Base-by-base conservation (phyloP, 805 yeast species). In the Ascoidea tarda region DNA sequence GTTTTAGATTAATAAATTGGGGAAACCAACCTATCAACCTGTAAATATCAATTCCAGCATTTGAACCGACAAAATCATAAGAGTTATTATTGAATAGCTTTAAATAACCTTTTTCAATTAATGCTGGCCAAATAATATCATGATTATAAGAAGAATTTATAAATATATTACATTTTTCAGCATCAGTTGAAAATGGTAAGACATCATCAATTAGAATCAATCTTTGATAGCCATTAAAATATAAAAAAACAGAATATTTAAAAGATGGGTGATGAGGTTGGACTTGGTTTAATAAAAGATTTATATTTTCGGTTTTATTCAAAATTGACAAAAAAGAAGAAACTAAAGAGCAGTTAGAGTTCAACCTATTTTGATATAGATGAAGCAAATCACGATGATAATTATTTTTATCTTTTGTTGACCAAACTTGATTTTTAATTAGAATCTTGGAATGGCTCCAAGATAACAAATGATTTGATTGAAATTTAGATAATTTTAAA, bases 71-170 rank as follows among this genome's bases (percentile, higher is more conserved):
- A 49, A 80, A 76, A n/a, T 69, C 69, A 59, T 83, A 83, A 3
- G 87, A 84, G 32, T 64, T 55, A 2, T 69, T 66, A 1, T 79
- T 78, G 65, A 73, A 64, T 0, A 83, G 62, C 58, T 78, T 77
- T 54, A 88, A 67, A 60, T 78, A 84, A 0, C 95, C 93, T 59
- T 84, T 81, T 63, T 89, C 96, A 1, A 86, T 57, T n/a, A 87
- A 58, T 0, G 87, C 84, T 0, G 90, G 90, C 85, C 88, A 82
- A 5, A 63, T 58, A 2, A 77, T 2, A 47, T 52, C 42, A 45
- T 51, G 5, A 63, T 52, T 51, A 5, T 49, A 32, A 32, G 46
- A 50, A 14, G 58, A 52, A 31, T 49, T 50, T 5, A 56, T 16
- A 32, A 44, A 44, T 8, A 54, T 38, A 5, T 33, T 31, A 5